Evolutionary conservation across 805 yeast genomes (phyloP).

Genomic region (Saturnispora galanensis): DNA sequence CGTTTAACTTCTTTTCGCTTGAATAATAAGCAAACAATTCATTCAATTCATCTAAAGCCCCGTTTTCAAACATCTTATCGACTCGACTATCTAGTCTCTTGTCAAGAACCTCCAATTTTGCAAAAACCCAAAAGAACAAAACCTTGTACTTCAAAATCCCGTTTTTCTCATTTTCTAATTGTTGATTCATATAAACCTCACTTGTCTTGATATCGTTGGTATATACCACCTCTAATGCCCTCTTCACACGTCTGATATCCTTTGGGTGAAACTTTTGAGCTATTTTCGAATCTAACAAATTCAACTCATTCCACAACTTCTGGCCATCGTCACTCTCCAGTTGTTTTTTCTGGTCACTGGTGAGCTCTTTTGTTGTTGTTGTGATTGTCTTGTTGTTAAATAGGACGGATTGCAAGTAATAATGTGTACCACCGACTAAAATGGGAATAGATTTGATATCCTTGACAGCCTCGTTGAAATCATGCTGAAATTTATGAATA

Average conservation of each 20-base stretch:
- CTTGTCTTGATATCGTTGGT: slow-evolving; percentile 61
- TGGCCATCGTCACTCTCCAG: slow-evolving; percentile 52
- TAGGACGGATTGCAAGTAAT: slow-evolving; percentile 70
- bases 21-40: slow-evolving; percentile 42
- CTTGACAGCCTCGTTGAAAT: slow-evolving; percentile 53
- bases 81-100: slow-evolving; percentile 67
- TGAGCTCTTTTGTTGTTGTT: slow-evolving; percentile 15
- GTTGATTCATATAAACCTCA: slow-evolving; percentile 57
- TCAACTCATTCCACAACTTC: slow-evolving; percentile 37
- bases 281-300: slow-evolving; percentile 55
- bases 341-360: slow-evolving; percentile 27
- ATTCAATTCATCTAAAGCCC: slow-evolving; percentile 62
- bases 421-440: slow-evolving; percentile 93
- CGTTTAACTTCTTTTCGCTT: slow-evolving; percentile 14
- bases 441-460: slow-evolving; percentile 71
- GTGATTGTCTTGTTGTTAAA: slow-evolving; percentile 58
- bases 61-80: slow-evolving; percentile 66
- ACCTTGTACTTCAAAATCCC: slow-evolving; percentile 49
- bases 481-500: slow-evolving; percentile 67
- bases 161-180: slow-evolving; percentile 27
- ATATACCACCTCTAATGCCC: slow-evolving; percentile 75
- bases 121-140: slow-evolving; percentile 74
- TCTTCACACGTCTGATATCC: slow-evolving; percentile 64
- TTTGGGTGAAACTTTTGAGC: slow-evolving; percentile 86
- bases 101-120: slow-evolving; percentile 48